Evolutionary conservation across 768 basidiomycete genomes (phyloP).

Genomic region (Psilocybe sp.): DNA sequence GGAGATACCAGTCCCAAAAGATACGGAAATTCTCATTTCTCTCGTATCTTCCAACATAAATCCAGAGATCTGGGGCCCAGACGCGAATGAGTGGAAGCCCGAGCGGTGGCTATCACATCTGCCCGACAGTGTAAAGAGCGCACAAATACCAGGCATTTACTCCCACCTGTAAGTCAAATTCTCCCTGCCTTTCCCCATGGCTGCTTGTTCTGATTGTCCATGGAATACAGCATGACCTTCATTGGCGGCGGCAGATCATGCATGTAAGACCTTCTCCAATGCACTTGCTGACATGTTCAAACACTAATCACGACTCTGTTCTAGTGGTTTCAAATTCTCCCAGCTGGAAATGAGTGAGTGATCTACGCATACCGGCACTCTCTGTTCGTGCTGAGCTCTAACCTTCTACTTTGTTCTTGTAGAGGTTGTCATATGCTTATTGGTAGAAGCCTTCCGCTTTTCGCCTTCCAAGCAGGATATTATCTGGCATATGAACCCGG

Average conservation of each 20-base stretch:
- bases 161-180: conserved; percentile 5
- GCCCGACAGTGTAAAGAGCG: conserved; percentile 18
- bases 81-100: conserved; percentile 35
- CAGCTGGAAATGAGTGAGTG: conserved; percentile 28
- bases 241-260: conserved; percentile 6
- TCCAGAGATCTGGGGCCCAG: conserved; percentile 32
- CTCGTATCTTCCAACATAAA: conserved; percentile 25
- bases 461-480: conserved; percentile 18
- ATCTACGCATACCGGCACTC: not conserved
- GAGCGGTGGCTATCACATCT: conserved; percentile 35
- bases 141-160: conserved; percentile 23
- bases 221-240: conserved; percentile 8
- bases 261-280: conserved; percentile 1
- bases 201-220: too few relatives aligned
- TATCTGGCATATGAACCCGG: conserved; percentile 20
- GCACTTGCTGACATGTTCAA: too few relatives aligned
- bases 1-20: conserved; percentile 35
- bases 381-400: not conserved
- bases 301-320: not conserved
- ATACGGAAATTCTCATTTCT: conserved; percentile 34
- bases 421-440: conserved; percentile 20
- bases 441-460: conserved; percentile 23
- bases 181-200: not conserved
- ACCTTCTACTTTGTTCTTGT: not conserved
- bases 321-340: conserved; percentile 20